These are phyloP conservation scores for Calonectria hawksworthii DNA, from an alignment of 2,329 filamentous ascomycete genomes.

Conservation along the genomic window DNA sequence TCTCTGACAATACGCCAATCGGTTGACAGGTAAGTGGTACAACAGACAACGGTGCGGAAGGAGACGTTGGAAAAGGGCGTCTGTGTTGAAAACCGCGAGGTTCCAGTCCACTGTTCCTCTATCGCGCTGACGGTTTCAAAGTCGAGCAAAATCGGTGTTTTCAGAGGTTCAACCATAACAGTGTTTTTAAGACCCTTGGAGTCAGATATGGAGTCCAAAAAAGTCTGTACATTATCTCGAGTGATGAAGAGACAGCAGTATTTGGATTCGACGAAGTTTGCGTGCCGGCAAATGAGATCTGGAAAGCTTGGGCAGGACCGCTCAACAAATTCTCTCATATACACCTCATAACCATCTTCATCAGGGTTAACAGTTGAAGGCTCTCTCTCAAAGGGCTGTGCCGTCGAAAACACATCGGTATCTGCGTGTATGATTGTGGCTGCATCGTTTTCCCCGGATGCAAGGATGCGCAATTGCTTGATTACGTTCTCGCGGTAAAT, in stretches of 20 bases:
- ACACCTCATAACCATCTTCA: background rate
- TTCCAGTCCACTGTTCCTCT: background rate
- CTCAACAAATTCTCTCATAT: background rate
- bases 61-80: background rate
- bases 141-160: background rate
- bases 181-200: background rate
- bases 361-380: background rate
- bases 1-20: background rate
- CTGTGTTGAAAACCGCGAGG: background rate
- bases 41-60: background rate
- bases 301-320: background rate
- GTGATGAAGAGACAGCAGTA: constrained; percentile 9
- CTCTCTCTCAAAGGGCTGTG: background rate
- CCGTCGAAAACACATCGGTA: background rate
- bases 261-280: background rate
- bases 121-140: constrained; percentile 4
- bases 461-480: constrained; percentile 2
- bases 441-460: constrained; percentile 9
- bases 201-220: background rate
- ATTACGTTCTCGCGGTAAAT: constrained; percentile 27
- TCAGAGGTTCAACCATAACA: background rate
- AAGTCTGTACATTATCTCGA: background rate
- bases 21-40: background rate
- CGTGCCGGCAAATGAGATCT: background rate
- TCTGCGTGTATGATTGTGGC: background rate